Conservation (phyloP, 768 basidiomycete genomes). For the Tricholoma bakamatsutake region DNA sequence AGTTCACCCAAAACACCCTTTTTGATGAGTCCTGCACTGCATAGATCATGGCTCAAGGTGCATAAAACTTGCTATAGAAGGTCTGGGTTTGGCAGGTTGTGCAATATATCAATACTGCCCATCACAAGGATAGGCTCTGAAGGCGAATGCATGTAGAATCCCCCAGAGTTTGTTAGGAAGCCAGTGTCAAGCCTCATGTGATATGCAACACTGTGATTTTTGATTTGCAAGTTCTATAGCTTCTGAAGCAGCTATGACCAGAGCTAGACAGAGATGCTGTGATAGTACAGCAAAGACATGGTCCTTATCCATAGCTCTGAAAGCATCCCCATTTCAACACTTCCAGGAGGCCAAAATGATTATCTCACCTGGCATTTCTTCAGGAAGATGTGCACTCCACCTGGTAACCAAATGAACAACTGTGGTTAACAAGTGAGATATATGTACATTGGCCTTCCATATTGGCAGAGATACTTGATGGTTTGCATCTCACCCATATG, state of each 20-base stretch:
- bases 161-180: not conserved
- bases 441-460: not conserved
- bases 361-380: not conserved
- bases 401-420: not conserved
- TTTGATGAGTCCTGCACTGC: not conserved
- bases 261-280: not conserved
- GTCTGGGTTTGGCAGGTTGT: not conserved
- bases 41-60: not conserved
- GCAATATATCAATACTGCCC: not conserved
- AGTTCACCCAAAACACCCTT: not conserved
- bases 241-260: not conserved
- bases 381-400: not conserved
- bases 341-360: not conserved
- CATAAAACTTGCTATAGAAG: not conserved
- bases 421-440: not conserved
- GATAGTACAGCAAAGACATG: not conserved
- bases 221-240: not conserved
- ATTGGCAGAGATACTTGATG: not conserved
- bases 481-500: not conserved
- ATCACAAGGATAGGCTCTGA: not conserved
- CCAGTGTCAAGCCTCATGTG: not conserved
- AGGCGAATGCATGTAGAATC: not conserved
- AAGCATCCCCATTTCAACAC: not conserved
- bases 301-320: not conserved
- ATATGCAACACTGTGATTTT: not conserved